A percentile compares a stretch with the other conserved stretches of the same genome.
Evolutionary conservation across 345 rosid genomes (phyloP).

Genomic region (Euphorbia lathyris): DNA sequence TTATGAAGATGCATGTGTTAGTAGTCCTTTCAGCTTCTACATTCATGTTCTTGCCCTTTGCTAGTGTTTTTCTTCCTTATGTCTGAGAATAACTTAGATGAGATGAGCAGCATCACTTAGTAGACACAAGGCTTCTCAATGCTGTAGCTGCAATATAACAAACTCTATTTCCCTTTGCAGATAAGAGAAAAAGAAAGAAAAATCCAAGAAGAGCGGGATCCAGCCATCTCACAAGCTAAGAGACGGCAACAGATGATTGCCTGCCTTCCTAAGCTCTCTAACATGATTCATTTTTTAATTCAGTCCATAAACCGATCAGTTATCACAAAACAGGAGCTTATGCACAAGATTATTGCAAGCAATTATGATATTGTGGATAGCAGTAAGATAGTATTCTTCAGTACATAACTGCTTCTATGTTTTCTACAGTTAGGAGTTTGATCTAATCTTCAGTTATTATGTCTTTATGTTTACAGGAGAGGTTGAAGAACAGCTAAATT

Average conservation of each 20-base stretch:
- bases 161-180: conserved; percentile 31
- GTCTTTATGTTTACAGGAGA: conserved; percentile 48
- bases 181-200: conserved; percentile 70
- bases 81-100: too few relatives aligned
- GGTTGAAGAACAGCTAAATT: conserved; percentile 68
- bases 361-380: conserved; percentile 63
- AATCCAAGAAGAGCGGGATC: conserved; percentile 59
- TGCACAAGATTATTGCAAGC: conserved; percentile 51
- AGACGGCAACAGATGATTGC: conserved; percentile 59
- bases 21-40: neutral
- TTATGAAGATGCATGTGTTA: neutral
- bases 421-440: conserved; percentile 7
- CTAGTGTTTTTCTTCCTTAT: too few relatives aligned
- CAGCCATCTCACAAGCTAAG: conserved; percentile 79
- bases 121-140: neutral
- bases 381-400: conserved; percentile 38
- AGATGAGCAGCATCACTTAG: too few relatives aligned
- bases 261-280: conserved; percentile 73
- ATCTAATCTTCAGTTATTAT: conserved; percentile 10
- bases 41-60: neutral
- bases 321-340: conserved; percentile 73
- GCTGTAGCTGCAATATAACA: neutral
- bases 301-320: conserved; percentile 64
- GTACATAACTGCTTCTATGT: neutral
- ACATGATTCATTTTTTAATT: conserved; percentile 57